Evolutionary conservation across 2,329 filamentous ascomycete species (phyloP), one percentile per base, ranked within the genome.

Genomic region (Fusarium graminum): DNA sequence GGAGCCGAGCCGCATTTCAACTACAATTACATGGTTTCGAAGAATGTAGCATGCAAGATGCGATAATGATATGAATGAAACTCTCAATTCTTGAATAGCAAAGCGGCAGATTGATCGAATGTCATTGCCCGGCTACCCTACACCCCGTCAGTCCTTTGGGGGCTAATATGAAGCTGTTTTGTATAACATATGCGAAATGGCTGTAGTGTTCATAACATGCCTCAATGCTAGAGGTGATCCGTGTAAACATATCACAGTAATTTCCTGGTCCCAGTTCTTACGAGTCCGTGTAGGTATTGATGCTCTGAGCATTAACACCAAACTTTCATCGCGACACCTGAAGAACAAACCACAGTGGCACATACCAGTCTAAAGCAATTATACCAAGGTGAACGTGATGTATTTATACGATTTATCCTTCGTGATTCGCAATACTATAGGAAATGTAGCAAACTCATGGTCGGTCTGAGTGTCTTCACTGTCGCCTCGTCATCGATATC

Each of bases 1-100:
- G 62, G 62, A 59, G 54, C 43, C 39, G 57, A 43, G n/a, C 62
- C 52, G 50, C 42, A 32, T 45, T 60, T 40, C 19, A 44, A 46
- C 19, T 39, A 46, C 46, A 61, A 22, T 42, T 41, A n/a, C 36
- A 46, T 7, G 14, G 56, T 17, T 8, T 7, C 10, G 9, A 12
- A 6, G 26, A 43, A 12, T 7, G 11, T 9, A 16, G 10, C 16
- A n/a, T 32, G 19, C 16, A 7, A 28, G 46, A 46, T 41, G 7
- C 22, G 45, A 29, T 7, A 51, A 26, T 14, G 12, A n/a, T 29
- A 7, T 25, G 14, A 11, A 34, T 7, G 22, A 29, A 58, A 6
- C 11, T 10, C 17, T 13, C 1, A 25, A 25, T 44, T 4, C 34
- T 17, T 36, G 16, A 10, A n/a, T 13, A n/a, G 38, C 13, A 5